Percentiles rank a stretch among this genome's conserved stretches.
These are phyloP conservation scores for Xylariaceae sp. DNA, from an alignment of 2,329 filamentous ascomycete species.

Conservation along the genomic window DNA sequence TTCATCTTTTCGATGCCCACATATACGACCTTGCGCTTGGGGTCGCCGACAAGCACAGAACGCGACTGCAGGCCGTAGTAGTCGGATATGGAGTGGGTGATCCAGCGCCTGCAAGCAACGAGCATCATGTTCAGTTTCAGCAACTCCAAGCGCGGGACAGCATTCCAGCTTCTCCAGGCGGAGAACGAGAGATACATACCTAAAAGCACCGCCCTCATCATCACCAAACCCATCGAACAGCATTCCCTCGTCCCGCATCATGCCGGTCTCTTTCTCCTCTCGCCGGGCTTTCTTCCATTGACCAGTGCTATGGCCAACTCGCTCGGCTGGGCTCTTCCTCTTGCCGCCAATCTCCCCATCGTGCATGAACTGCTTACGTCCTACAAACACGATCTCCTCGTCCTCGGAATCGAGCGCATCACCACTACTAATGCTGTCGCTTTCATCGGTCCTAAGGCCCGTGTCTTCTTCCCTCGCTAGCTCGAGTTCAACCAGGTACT, in stretches of 20 bases:
- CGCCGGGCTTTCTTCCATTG: slow-evolving; percentile 45
- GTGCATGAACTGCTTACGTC: slow-evolving; percentile 57
- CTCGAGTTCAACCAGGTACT: slow-evolving; percentile 59
- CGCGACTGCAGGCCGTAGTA: slow-evolving; percentile 88
- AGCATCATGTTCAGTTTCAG: slow-evolving; percentile 14
- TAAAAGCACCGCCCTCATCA: slow-evolving; percentile 70
- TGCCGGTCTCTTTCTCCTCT: slow-evolving; percentile 51
- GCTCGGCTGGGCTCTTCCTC: slow-evolving; percentile 21
- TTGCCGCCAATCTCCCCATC: slow-evolving; percentile 25
- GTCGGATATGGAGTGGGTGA: slow-evolving; percentile 84
- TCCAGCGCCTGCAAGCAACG: slow-evolving; percentile 63
- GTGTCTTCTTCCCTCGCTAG: slow-evolving; percentile 35
- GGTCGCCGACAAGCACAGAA: slow-evolving; percentile 66
- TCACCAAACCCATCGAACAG: slow-evolving; percentile 75
- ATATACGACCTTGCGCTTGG: slow-evolving; percentile 73
- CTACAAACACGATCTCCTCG: slow-evolving; percentile 90
- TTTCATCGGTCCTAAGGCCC: slow-evolving; percentile 12
- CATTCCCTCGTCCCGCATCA: slow-evolving; percentile 53
- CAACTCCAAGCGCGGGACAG: not conserved
- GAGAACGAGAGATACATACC: slow-evolving; percentile 48
- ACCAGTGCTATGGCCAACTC: slow-evolving; percentile 28
- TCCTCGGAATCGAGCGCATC: slow-evolving; percentile 52
- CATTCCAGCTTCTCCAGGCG: not conserved
- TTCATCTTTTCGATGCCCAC: slow-evolving; percentile 60
- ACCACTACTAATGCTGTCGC: slow-evolving; percentile 28